Percentiles rank a stretch among this genome's conserved stretches.
Evolutionary conservation across 345 rosid species (phyloP).

Genomic region (Adansonia digitata): DNA sequence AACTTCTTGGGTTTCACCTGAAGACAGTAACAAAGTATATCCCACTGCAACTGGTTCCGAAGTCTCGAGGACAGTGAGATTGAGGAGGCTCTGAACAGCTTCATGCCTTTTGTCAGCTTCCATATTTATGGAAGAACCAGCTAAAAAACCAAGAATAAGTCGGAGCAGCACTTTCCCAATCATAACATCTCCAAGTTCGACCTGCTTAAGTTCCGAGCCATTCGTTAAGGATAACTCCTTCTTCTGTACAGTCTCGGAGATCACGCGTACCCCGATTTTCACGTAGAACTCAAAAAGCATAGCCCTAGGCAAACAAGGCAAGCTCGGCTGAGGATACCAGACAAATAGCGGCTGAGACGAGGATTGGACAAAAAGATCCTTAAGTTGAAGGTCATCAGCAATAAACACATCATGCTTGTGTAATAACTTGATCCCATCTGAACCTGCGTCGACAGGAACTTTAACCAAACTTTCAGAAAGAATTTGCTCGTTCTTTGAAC

Average conservation of each 20-base stretch:
- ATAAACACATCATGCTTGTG: slow-evolving; percentile 49
- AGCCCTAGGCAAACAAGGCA: slow-evolving; percentile 32
- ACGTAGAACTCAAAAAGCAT: slow-evolving; percentile 41
- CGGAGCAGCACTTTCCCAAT: slow-evolving; percentile 41
- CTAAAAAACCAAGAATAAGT: slow-evolving; percentile 57
- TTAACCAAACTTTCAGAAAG: slow-evolving; percentile 36
- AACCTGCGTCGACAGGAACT: slow-evolving; percentile 42
- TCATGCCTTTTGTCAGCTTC: slow-evolving; percentile 46
- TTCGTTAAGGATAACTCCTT: slow-evolving; percentile 26
- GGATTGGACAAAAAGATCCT: slow-evolving; percentile 35
- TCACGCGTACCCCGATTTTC: slow-evolving; percentile 50
- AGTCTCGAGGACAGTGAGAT: slow-evolving; percentile 35
- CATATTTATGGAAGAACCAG: slow-evolving; percentile 38
- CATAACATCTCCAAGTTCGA: slow-evolving; percentile 16
- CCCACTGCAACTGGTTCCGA: slow-evolving; percentile 25
- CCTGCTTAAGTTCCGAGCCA: slow-evolving; percentile 19
- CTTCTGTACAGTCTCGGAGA: slow-evolving; percentile 46
- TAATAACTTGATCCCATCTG: slow-evolving; percentile 30
- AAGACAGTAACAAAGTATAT: slow-evolving; percentile 35
- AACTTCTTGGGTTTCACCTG: slow-evolving; percentile 27
- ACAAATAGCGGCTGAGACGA: slow-evolving; percentile 43
- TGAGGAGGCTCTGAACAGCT: slow-evolving; percentile 36
- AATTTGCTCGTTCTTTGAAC: slow-evolving; percentile 12
- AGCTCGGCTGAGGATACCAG: slow-evolving; percentile 64
- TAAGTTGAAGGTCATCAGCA: slow-evolving; percentile 62